phyloP scores from a whole-genome alignment of 1,284 basidiomycete species.

The Boletellus sp. region DNA sequence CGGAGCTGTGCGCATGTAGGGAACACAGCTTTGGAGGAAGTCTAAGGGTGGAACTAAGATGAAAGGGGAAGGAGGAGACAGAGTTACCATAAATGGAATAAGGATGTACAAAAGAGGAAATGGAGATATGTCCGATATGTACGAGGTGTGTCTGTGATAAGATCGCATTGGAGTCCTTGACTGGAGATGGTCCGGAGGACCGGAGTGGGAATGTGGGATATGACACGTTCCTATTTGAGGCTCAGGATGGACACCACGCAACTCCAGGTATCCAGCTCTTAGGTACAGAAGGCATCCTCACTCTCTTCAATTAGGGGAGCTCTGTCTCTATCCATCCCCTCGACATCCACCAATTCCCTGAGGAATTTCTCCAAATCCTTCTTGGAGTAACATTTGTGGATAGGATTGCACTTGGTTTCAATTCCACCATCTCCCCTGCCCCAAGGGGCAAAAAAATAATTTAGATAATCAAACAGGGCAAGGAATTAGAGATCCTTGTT shows the following conservation, averaged over 20 bases:
- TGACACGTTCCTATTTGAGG: neutral
- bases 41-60: too few relatives aligned
- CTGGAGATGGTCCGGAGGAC: too few relatives aligned
- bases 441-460: neutral
- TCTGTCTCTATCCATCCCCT: constrained; percentile 2
- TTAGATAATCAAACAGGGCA: neutral
- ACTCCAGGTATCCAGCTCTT: neutral
- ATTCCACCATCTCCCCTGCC: neutral
- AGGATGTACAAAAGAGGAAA: too few relatives aligned
- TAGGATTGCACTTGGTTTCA: neutral
- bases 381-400: neutral
- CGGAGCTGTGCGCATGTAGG: too few relatives aligned
- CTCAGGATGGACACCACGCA: neutral
- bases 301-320: neutral
- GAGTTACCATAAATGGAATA: too few relatives aligned
- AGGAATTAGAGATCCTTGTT: neutral
- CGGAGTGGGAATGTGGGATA: too few relatives aligned
- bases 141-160: too few relatives aligned
- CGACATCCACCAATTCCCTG: neutral
- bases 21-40: too few relatives aligned
- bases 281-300: neutral
- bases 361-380: constrained; percentile 1
- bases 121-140: too few relatives aligned
- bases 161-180: too few relatives aligned
- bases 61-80: too few relatives aligned